Conservation (phyloP, 495 filamentous ascomycete genomes). For the Neurospora hispaniola region DNA sequence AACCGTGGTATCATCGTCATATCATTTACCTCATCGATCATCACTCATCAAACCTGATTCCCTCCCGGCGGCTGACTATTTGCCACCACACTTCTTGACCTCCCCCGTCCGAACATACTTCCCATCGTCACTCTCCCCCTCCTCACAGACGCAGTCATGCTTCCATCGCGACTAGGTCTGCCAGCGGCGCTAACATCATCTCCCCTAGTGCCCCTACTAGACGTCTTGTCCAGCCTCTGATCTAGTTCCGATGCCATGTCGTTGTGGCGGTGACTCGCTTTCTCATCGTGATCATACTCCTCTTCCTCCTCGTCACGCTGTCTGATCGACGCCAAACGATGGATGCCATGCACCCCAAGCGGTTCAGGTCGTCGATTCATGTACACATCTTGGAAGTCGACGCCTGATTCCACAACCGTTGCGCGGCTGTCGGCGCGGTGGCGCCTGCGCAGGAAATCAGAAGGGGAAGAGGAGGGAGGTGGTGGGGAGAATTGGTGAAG, state of each 20-base stretch:
- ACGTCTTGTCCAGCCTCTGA: constrained; percentile 8
- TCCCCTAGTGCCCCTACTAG: constrained; percentile 4
- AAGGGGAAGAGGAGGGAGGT: background rate
- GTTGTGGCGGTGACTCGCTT: background rate
- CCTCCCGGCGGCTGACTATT: background rate
- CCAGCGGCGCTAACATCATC: background rate
- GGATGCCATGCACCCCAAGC: background rate
- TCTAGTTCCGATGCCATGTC: background rate
- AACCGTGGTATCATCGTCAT: background rate
- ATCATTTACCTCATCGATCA: background rate
- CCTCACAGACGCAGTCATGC: background rate
- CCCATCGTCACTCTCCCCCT: background rate
- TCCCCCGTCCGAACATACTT: background rate
- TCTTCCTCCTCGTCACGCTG: constrained; percentile 12
- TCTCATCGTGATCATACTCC: background rate
- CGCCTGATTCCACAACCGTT: constrained; percentile 17
- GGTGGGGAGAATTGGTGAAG: background rate
- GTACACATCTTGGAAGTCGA: constrained; percentile 27
- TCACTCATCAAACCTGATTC: background rate
- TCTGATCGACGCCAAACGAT: constrained; percentile 16
- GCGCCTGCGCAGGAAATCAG: background rate
- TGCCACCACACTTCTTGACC: background rate
- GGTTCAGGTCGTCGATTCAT: constrained; percentile 14
- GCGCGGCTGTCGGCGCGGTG: constrained; percentile 12
- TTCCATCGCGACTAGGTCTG: background rate